Base-by-base conservation (phyloP, 306 rosid species). In the Quercus engelmannii region DNA sequence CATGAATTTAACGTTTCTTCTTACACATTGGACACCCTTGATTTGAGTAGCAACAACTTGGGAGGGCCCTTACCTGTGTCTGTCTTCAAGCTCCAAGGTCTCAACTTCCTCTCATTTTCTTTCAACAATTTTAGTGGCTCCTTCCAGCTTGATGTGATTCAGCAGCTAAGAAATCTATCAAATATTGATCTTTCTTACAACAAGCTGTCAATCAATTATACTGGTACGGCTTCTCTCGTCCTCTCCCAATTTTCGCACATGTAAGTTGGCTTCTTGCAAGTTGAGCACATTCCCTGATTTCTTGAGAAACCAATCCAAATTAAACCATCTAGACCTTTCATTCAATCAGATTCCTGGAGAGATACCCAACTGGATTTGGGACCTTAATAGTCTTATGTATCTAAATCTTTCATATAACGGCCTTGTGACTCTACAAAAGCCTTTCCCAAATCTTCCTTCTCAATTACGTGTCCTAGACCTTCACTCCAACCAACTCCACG, bases 41-140 rank as follows among this genome's bases (percentile, higher is more conserved):
- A 87, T 76, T 79, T 93, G 76, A 68, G 85, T 4, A 78, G 78
- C 81, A 93, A 93, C 61, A 51, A 58, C 1, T 69, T 91, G 59
- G 83, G 76, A 54, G 95, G 98, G 12, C 62, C 76, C 0, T 58
- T 92, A 63, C 92, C 89, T 0, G 0, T 0, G 26, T 76, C 72
- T 4, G 31, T 87, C 69, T 74, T 79, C 12, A 1, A 69, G 1
- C 77, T 93, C 17, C 19, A 0, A 0, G 46, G 19, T 5, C 86
- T 89, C 0, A 64, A 1, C 0, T 11, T 6, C 30, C 88, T 89
- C 46, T 11, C 6, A 12, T 74, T 90, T 4, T 35, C 92, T 15
- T 79, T 23, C 0, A 93, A 93, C 88, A 90, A 79, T 6, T 83
- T 93, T 55, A 86, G 3, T 0, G 97, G 91, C 4, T 4, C 21